Base-by-base conservation (phyloP, 1,139 yeast genomes). In the Yamadazyma conglobata region DNA sequence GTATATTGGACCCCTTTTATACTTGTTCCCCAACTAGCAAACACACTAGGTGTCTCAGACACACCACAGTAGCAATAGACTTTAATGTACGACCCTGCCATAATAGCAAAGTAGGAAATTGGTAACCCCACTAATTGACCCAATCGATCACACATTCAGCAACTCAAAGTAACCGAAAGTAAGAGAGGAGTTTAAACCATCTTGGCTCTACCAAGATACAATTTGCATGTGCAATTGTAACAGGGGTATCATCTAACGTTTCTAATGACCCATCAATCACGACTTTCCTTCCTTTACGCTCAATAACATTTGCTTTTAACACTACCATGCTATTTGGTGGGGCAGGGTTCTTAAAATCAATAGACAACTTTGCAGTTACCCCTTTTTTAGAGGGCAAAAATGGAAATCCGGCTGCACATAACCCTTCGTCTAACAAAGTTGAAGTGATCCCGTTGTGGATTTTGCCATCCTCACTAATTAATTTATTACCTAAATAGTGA, bases 401-500 rank as follows among this genome's bases (percentile, higher is more conserved):
- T 5, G 89, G 79, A 51, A 88, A 91, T 12, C 96, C 97, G 49
- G 95, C 85, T 27, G 79, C 70, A 47, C 96, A 87, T 25, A 91
- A 64, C 0, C 85, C 80, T 53, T 91, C 98, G 54, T 91, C 98
- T 28, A 91, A 49, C 22, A 91, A 59, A 2, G 96, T 81, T 1
- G 96, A 77, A 2, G 89, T 60, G 4, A 89, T 68, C 0, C 98
- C 98, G 43, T 91, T 89, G 50, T 91, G 97, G 19, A 91, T 73
- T 32, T 77, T 76, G 0, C 87, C 87, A 37, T 77, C 83, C 40
- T 77, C 77, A 27, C 85, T 83, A 7, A 79, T 67, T 22, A 89
- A 56, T 27, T 71, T 68, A 4, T 63, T 54, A 0, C 96, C 96
- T 30, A 88, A 56, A 45, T 85, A 87, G 48, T 79, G 79, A 48